Conservation (phyloP, 768 basidiomycete genomes). For the Lactifluus piperatus region DNA sequence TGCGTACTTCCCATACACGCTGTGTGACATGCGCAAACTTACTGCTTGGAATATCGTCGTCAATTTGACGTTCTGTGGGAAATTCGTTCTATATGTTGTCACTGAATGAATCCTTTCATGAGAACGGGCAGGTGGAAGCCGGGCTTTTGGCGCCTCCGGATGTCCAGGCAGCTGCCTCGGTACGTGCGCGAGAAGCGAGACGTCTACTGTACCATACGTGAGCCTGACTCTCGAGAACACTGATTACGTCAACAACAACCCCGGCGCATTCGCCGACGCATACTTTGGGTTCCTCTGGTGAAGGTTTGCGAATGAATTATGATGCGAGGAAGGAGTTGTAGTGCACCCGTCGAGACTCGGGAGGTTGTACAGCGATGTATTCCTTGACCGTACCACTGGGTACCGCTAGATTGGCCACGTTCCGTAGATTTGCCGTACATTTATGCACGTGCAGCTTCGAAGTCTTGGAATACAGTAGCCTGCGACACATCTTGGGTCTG, state of each 20-base stretch:
- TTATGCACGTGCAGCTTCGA: not conserved
- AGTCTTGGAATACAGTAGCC: not conserved
- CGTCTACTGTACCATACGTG: too few relatives aligned
- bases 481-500: not conserved
- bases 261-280: slow-evolving; percentile 54
- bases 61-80: slow-evolving; percentile 60
- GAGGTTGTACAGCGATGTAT: not conserved
- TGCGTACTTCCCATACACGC: slow-evolving; percentile 52
- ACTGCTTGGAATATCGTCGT: slow-evolving; percentile 55
- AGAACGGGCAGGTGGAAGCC: slow-evolving; percentile 34
- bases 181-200: slow-evolving; percentile 21
- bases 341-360: not conserved
- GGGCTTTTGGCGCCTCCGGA: slow-evolving; percentile 44
- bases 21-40: slow-evolving; percentile 52
- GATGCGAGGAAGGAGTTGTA: not conserved
- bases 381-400: not conserved
- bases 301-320: slow-evolving; percentile 36
- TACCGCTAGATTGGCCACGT: not conserved
- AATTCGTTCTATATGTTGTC: not conserved
- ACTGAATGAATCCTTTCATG: not conserved
- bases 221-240: slow-evolving; percentile 22
- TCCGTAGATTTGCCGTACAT: too few relatives aligned
- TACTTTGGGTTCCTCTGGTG: slow-evolving; percentile 64
- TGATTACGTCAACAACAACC: slow-evolving; percentile 63
- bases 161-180: slow-evolving; percentile 48